Evolutionary conservation across 805 yeast genomes (phyloP), one percentile per base, ranked within the genome.

Genomic region (Saccharomycopsis malanga): DNA sequence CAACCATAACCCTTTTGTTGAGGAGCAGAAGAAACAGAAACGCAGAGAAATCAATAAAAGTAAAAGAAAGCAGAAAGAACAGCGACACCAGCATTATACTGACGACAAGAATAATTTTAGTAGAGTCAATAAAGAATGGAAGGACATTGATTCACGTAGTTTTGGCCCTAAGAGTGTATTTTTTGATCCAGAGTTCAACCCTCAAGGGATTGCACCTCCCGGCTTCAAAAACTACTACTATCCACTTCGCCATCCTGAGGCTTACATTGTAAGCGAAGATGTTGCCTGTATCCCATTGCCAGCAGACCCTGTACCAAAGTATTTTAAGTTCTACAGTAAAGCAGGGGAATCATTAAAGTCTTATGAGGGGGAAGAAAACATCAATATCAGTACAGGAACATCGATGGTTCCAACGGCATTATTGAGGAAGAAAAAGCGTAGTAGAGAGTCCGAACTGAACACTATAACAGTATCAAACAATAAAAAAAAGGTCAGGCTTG

Each of bases 181-280:
- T 43, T 51, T 45, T 38, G 54, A 51, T 25, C 52, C 52, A 5
- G 54, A 51, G 18, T 42, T 49, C 14, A 51, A 51, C 34, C 54
- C 54, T 2, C 24, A 32, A 34, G 54, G 54, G 3, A 20, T 34
- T 2, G 54, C 54, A 1, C 54, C 54, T 4, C 32, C 18, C 20
- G 49, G 50, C 4, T 48, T 37, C 36, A 51, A 51, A 18, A 37
- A 42, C 35, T 42, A 32, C 29, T 44, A 37, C n/a, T 42, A 45
- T 34, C 52, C 52, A 6, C 44, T 41, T n/a, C 47, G 44, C 30
- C 41, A 27, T 18, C 44, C 45, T 4, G 34, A 44, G 25, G 29
- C 35, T 6, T 29, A 38, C 22, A n/a, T 21, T 27, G 44, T 40
- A n/a, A 22, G 41, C n/a, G 40, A 23, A 12, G 21, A 4, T 3